Evolutionary conservation across 169 alveolate species (phyloP), one percentile per base, ranked within the genome.

Genomic region (Miamiensis avidus): DNA sequence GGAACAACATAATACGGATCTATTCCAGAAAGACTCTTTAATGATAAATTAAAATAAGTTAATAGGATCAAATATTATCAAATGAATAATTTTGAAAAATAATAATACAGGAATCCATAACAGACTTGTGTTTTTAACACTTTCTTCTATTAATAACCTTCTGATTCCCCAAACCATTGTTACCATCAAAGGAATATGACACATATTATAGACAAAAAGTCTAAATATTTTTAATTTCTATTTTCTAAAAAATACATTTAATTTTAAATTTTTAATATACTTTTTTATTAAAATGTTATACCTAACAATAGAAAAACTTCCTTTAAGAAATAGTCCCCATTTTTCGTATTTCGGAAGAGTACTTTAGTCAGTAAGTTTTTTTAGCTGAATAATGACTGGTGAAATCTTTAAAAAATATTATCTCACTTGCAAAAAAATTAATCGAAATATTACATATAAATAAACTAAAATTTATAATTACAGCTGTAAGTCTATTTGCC

Each of bases 1-100:
- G 90, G 90, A 25, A 86, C 74, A 25, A 86, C 49, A 76, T 30
- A 86, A 31, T 81, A 86, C 0, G 90, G 90, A 81, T 86, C 90
- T 29, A 81, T 73, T 26, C 49, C 65, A 6, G 84, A 34, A n/a
- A 86, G 69, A 4, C 84, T 78, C 89, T 85, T 73, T 69, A 29
- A 27, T 64, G 29, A 79, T 27, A n/a, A 64, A 20, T 4, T 6
- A 31, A 20, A 78, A 64, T 6, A 25, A 1, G 33, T 28, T 4
- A 27, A 78, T 34, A 0, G 29, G 15, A 27, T 49, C 0, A 0
- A 28, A 6, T 64, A n/a, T n/a, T 26, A 6, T 78, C 20, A 6
- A 0, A 28, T 31, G 29, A 65, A 76, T 25, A 72, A 25, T 11
- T 11, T 74, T 75, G 20, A 34, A 31, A n/a, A n/a, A n/a, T 49